Base-by-base conservation (phyloP, 2,329 filamentous ascomycete genomes). In the Fusarium mangiferae region DNA sequence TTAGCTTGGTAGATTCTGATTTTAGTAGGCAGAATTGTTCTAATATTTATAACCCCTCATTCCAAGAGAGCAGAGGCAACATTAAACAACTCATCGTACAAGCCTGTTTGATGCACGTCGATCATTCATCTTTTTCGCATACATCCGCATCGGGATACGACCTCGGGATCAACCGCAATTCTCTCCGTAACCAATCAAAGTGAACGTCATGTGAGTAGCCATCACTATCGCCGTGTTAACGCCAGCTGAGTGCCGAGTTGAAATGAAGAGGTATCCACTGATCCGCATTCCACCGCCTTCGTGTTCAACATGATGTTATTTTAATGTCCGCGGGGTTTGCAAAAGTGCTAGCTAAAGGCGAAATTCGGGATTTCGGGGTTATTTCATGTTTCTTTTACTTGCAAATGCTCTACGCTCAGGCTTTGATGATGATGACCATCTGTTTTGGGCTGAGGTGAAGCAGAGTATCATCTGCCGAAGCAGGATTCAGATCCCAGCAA, bases 61-160 rank as follows among this genome's bases (percentile, higher is more conserved):
- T 13, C 24, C 5, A 39, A 55, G 35, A 6, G 24, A 55, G 6
- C 13, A 39, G 35, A 55, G 51, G 15, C 4, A 55, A 28, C 35
- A 38, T 2, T 4, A 17, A 6, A 22, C 7, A 13, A 18, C 9
- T 17, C 51, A 38, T 6, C n/a, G 7, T 38, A 7, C 35, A 39
- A 55, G n/a, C 35, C 24, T 55, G 35, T 55, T 41, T 41, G 6
- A 55, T n/a, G 20, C 24, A 41, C 51, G 51, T 41, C 51, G 51
- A 55, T 55, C 51, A 28, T 55, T 18, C 20, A 55, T 55, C 51
- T 28, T 55, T 55, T 55, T 55, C 24, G 35, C 35, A 28, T 55
- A 2, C 7, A n/a, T 28, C 24, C 9, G 5, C 35, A 41, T 55
- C 20, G 20, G 11, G 14, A n/a, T 55, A n/a, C 24, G 14, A 55